These are phyloP conservation scores for Verticillium zaregamsianum DNA, from an alignment of 2,329 filamentous ascomycete species.

Conservation along the genomic window DNA sequence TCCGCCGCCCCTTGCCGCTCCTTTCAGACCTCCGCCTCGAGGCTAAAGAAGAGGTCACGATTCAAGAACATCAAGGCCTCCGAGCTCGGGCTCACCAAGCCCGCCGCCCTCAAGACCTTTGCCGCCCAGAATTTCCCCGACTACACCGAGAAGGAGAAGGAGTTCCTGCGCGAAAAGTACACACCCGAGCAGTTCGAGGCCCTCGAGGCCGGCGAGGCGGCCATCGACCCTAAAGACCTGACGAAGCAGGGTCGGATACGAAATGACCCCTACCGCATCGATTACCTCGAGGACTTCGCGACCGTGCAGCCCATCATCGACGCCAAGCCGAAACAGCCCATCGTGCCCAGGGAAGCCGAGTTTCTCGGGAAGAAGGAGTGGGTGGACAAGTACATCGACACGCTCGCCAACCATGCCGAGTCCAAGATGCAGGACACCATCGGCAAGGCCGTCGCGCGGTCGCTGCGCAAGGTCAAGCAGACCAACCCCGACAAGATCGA, in stretches of 20 bases:
- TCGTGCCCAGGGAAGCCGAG: constrained; percentile 46
- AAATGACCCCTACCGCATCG: constrained; percentile 65
- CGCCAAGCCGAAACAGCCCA: constrained; percentile 49
- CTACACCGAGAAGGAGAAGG: constrained; percentile 65
- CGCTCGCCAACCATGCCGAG: constrained; percentile 37
- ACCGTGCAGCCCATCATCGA: constrained; percentile 75
- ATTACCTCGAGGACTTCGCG: constrained; percentile 81
- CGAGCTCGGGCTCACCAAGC: constrained; percentile 45
- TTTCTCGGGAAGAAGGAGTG: constrained; percentile 62
- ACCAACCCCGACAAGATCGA: constrained; percentile 39
- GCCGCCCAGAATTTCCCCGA: constrained; percentile 49
- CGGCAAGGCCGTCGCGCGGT: constrained; percentile 34
- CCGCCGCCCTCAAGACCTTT: constrained; percentile 36
- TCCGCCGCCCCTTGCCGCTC: constrained; percentile 28
- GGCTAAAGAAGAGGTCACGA: constrained; percentile 42
- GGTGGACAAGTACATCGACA: constrained; percentile 49
- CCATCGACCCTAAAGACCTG: constrained; percentile 71
- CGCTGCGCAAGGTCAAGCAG: constrained; percentile 36
- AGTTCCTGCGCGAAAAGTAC: constrained; percentile 62
- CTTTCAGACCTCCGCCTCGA: constrained; percentile 49
- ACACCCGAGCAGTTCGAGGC: constrained; percentile 77
- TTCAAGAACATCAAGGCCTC: constrained; percentile 50
- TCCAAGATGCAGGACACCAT: constrained; percentile 39
- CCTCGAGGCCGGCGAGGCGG: constrained; percentile 74
- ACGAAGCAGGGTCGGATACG: constrained; percentile 68